Evolutionary conservation across 2,329 filamentous ascomycete species (phyloP), one percentile per base, ranked within the genome.

Genomic region (Myriosclerotinia curreyana): DNA sequence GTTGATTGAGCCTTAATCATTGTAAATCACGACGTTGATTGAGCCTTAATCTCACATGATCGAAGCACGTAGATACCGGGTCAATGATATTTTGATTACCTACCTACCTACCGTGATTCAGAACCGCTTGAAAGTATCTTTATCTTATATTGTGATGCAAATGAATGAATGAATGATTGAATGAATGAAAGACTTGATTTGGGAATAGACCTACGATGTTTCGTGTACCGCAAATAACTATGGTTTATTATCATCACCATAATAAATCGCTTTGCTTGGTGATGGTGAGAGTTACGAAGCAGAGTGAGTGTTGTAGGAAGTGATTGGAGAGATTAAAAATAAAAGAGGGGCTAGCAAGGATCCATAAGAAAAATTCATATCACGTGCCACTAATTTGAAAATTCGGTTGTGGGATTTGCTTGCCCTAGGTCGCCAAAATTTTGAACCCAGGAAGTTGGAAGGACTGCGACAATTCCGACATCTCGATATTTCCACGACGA

Each of bases 381-480:
- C 62, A 64, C 62, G 59, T 64, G 62, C 25, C 20, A 25, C 31
- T 22, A 64, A 44, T 64, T 59, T 64, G 42, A 64, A 58, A 64
- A 64, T 64, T 64, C 55, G 54, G 54, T 64, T 64, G 62, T 64
- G 62, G 62, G 62, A 44, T 64, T 64, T 48, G 28, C 44, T 60
- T 64, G 62, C 62, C 62, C 62, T 64, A 64, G 44, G 36, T 63
- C 53, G 58, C 60, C 60, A 62, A 62, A 54, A 40, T 64, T 64
- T 52, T 46, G 62, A 50, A 63, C 52, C 60, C 42, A 58, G 60
- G 52, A 58, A 51, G 49, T 50, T 55, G 38, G 55, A 60, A 31
- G 63, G 58, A 67, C 65, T 61, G 67, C 66, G 65, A 65, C 66
- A 64, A 68, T 64, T 64, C 59, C 48, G 62, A 64, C 46, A 60